Evolutionary conservation across 179 eudicot species (phyloP), one percentile per base, ranked within the genome.

Genomic region (Carnegiea gigantea): DNA sequence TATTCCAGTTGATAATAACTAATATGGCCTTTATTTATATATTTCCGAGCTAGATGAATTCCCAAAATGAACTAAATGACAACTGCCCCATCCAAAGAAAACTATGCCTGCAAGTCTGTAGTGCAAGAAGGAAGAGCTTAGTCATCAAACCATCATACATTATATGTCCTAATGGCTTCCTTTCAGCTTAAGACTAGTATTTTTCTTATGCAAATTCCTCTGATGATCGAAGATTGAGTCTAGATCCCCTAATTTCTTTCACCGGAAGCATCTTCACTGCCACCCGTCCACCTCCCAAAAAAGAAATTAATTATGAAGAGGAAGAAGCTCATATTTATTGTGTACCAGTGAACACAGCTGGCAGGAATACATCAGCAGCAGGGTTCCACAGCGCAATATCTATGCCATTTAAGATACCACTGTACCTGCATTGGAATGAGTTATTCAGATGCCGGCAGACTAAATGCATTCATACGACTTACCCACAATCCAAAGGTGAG

Each of bases 381-480:
- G 98, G 95, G 82, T 94, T 92, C 98, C 98, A 94, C 84, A 87
- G 84, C 6, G 82, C 86, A 78, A 91, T 89, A 85, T 93, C 98
- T 80, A 94, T 89, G 83, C 97, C 98, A 88, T 93, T 94, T 78
- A 94, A 84, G 80, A 94, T 90, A 38, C 98, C 98, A 75, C 1
- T 78, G 82, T 94, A 94, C 90, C 98, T 94, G 82, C 78, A 86
- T 54, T 5, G 67, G 53, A 23, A 75, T 74, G 13, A 72, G n/a
- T 17, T 21, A 77, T 76, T 60, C 48, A 77, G 80, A 60, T 17
- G 49, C 14, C 14, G 48, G 26, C 36, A 40, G 0, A 40, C 44
- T 5, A 40, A 40, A 40, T 40, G 8, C 44, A 40, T 40, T 40
- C 44, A 40, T 40, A 40, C 44, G 44, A 40, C 44, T 7, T 0